Base-by-base conservation (phyloP, 768 basidiomycete genomes). In the Botryobasidium botryosum region DNA sequence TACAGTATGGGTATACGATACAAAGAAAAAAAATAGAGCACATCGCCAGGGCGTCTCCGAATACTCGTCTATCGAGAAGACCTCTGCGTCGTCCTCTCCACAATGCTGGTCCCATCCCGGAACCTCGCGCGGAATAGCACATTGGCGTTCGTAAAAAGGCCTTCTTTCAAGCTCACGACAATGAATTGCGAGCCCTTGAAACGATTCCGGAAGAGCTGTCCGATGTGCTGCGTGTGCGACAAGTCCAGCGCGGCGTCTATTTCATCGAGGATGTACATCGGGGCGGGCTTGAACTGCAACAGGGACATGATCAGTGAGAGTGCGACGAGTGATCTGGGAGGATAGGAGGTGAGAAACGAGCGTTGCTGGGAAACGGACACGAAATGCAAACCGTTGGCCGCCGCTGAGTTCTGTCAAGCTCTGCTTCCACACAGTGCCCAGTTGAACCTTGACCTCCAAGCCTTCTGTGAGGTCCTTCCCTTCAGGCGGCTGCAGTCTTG, bases 121-220 rank as follows among this genome's bases (percentile, higher is more conserved):
- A 97, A 96, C 43, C 83, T 73, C 12, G 91, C 82, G 27, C 79
- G 72, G 70, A 97, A 99, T 26, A 96, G 66, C 10, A 90, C 91
- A 55, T 99, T 97, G 31, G 92, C 94, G 53, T 97, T 96, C 6
- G 87, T 88, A 64, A 97, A 97, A 36, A 96, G 67, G 4, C 92
- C 92, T 55, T 97, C 94, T 62, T 97, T 97, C 45, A 97, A 67
- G 17, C 81, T 86, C 46, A 97, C 92, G 40, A 97, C 94, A 56
- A 97, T 94, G 64, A 96, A 99, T 59, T 99, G 94, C 13, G 82
- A 83, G 33, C 92, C 92, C 63, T 88, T 91, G 72, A 99, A 99
- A 15, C 94, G 76, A 39, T 81, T 92, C 33, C 82, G 74, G 75
- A 99, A 97, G n/a, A 97, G 74, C 52, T 88, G 86, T 25, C 92